These are phyloP conservation scores for Closterium sp. DNA, from an alignment of 139 green algal species.

Conservation along the genomic window DNA sequence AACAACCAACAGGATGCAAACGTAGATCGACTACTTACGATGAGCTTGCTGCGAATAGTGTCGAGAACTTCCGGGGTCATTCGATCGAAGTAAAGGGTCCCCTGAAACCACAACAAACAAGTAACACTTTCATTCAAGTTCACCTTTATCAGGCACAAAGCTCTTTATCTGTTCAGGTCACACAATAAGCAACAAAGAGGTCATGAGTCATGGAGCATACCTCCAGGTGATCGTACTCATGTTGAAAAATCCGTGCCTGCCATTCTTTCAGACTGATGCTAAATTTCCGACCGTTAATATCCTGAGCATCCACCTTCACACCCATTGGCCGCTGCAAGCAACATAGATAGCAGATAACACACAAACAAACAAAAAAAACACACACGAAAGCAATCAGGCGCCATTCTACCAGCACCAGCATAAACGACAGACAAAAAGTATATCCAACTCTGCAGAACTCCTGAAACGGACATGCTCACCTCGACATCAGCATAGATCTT, in stretches of 20 bases:
- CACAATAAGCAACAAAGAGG: too few species aligned
- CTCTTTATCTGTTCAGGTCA: too few species aligned
- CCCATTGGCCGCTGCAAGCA: slow-evolving; percentile 50
- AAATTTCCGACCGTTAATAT: slow-evolving; percentile 75
- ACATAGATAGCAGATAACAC: background rate
- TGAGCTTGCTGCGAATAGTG: background rate
- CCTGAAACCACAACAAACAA: background rate
- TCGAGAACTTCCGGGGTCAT: slow-evolving; percentile 4
- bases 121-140: too few species aligned
- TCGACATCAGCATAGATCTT: slow-evolving; percentile 18
- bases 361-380: background rate
- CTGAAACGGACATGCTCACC: background rate
- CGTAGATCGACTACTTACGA: background rate
- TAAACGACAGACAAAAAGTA: background rate
- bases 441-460: background rate
- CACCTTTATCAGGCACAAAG: too few species aligned
- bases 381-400: background rate
- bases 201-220: background rate
- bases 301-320: slow-evolving; percentile 82
- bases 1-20: too few species aligned
- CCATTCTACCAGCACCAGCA: background rate
- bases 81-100: slow-evolving; percentile 2
- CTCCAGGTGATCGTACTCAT: slow-evolving; percentile 98
- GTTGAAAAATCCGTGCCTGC: slow-evolving; percentile 93
- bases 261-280: slow-evolving; percentile 73